A percentile compares a stretch with the other conserved stretches of the same genome.
These are phyloP conservation scores for Eremothecium gossypii DNA, from an alignment of 1,139 yeast genomes.

Conservation along the genomic window DNA sequence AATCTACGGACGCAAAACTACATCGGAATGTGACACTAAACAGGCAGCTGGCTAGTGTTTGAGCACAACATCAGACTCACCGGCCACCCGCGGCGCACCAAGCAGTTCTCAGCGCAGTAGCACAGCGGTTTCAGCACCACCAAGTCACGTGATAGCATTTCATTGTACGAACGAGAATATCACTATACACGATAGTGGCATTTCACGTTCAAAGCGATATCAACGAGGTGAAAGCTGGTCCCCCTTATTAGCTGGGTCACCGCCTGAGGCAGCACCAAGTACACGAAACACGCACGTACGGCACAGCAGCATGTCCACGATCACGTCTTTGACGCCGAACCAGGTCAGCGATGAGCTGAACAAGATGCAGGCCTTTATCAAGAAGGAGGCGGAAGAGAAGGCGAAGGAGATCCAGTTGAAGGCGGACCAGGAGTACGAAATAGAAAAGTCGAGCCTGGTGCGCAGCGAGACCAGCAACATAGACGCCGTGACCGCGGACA, in stretches of 20 bases:
- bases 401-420: conserved; percentile 92
- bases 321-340: conserved; percentile 28
- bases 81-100: too few relatives aligned
- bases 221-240: not conserved
- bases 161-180: too few relatives aligned
- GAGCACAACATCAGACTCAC: too few relatives aligned
- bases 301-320: conserved; percentile 20
- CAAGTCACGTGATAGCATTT: too few relatives aligned
- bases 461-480: conserved; percentile 86
- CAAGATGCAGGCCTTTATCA: conserved; percentile 98
- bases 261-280: not conserved
- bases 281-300: not conserved
- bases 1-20: too few relatives aligned
- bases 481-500: conserved; percentile 70
- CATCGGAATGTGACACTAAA: too few relatives aligned
- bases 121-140: too few relatives aligned
- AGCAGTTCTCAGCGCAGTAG: too few relatives aligned
- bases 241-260: not conserved
- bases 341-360: conserved; percentile 91
- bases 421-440: conserved; percentile 98
- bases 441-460: conserved; percentile 91
- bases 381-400: conserved; percentile 97
- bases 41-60: too few relatives aligned
- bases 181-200: too few relatives aligned
- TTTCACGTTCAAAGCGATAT: not conserved